Base-by-base conservation (phyloP, 768 basidiomycete species). In the Boletellus emodensis region DNA sequence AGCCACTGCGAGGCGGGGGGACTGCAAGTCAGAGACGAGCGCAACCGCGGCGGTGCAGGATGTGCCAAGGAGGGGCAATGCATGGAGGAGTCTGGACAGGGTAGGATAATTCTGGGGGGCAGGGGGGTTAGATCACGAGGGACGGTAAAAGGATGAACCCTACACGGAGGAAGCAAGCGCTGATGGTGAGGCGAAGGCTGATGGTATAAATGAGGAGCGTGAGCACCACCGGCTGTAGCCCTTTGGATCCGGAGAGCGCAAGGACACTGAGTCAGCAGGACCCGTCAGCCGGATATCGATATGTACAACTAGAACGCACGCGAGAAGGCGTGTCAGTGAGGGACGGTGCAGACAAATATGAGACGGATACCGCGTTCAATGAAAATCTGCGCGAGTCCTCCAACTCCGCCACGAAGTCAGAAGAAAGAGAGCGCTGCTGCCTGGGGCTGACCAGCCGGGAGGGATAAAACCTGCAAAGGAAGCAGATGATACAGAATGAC, bases 171-270 rank as follows among this genome's bases (percentile, higher is more conserved):
- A 49, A 51, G 34, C 51, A 49, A 10, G 42, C 13, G 17, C 52
- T 44, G 37, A 40, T 40, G 13, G 52, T 47, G 20, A 61, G 36
- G 17, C 52, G 50, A 36, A 65, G 57, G 18, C 44, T 64, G 42
- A 60, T 56, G 10, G 60, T 65, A 34, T 63, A 67, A 3, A 62
- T 44, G 10, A 67, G 52, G 14, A 65, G 54, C 0, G 54, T 46
- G 9, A 65, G 46, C 0, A 53, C 47, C 6, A 46, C 42, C 1
- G 44, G 50, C 7, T 15, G 40, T 18, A 62, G 43, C 4, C 13
- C n/a, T 10, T 34, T 48, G 11, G 55, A 52, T 14, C 50, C 53
- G 1, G 61, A 56, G 13, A 56, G 17, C 0, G 53, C 22, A n/a
- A 54, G 50, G 40, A 57, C 30, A 12, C 61, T 62, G 38, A 8